Percentiles rank a stretch among this genome's conserved stretches.
These are phyloP conservation scores for Hypoxylon fuscum DNA, from an alignment of 495 filamentous ascomycete genomes.

Conservation along the genomic window DNA sequence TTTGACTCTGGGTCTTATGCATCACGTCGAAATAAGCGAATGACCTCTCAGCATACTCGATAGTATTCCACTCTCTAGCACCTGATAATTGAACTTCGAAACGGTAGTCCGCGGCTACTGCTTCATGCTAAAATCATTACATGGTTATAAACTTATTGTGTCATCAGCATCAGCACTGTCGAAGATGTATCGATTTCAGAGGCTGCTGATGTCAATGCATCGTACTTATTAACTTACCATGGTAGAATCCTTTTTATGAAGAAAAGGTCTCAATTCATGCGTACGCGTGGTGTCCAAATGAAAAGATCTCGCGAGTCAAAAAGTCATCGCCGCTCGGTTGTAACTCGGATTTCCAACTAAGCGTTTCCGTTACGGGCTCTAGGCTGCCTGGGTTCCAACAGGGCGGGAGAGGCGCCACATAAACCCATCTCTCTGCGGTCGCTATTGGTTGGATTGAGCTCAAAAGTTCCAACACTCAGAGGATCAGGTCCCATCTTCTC, in stretches of 20 bases:
- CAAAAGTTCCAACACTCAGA: conserved; percentile 10
- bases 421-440: not conserved
- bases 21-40: not conserved
- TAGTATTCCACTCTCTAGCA: not conserved
- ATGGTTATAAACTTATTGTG: too few relatives aligned
- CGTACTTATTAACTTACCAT: conserved; percentile 2
- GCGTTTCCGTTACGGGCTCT: too few relatives aligned
- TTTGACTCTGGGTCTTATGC: too few relatives aligned
- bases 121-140: conserved; percentile 24
- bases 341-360: not conserved
- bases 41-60: too few relatives aligned
- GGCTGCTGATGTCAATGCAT: not conserved
- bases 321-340: not conserved
- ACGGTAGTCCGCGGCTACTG: conserved; percentile 5
- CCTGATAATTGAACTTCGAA: not conserved
- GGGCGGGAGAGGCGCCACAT: conserved; percentile 3
- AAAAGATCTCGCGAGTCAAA: too few relatives aligned
- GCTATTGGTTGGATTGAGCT: not conserved
- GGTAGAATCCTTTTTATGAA: conserved; percentile 4
- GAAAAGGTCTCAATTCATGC: conserved; percentile 1
- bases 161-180: too few relatives aligned
- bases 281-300: too few relatives aligned
- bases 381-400: not conserved
- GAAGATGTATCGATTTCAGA: too few relatives aligned
- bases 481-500: not conserved